A percentile compares a stretch with the other conserved stretches of the same genome.
Conservation (phyloP, 108 stramenopile species). For the Skeletonema menzelii region DNA sequence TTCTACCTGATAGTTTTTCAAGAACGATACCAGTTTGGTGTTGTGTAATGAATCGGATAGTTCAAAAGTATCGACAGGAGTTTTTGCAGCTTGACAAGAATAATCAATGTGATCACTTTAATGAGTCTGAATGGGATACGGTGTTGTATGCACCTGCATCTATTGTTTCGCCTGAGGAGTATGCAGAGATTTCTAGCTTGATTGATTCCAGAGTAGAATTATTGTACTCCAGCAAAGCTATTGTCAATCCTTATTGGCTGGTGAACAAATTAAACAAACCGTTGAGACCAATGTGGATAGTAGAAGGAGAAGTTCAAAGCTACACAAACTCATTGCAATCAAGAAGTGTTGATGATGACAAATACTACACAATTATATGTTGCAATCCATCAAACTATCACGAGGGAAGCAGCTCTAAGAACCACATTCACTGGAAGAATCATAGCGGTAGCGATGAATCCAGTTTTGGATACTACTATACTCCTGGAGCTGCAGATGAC, state of each 20-base stretch:
- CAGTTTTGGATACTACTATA: slow-evolving; percentile 45
- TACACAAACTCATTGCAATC: slow-evolving; percentile 33
- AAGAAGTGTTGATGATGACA: slow-evolving; percentile 7
- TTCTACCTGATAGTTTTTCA: slow-evolving; percentile 70
- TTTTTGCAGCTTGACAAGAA: neutral
- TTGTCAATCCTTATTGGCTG: slow-evolving; percentile 50
- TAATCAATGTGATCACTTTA: neutral
- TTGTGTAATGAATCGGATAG: slow-evolving; percentile 65
- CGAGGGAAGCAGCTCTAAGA: slow-evolving; percentile 7
- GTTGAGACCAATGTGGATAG: slow-evolving; percentile 29
- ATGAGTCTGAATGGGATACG: slow-evolving; percentile 39
- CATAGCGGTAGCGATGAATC: neutral
- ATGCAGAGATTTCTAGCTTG: slow-evolving; percentile 37
- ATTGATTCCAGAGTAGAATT: slow-evolving; percentile 59
- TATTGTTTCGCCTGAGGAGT: slow-evolving; percentile 55
- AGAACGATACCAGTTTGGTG: slow-evolving; percentile 84
- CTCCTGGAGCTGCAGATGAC: slow-evolving; percentile 79
- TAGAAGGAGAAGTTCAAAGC: slow-evolving; percentile 11
- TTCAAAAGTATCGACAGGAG: slow-evolving; percentile 41
- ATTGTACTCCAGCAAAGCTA: slow-evolving; percentile 55
- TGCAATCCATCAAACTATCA: slow-evolving; percentile 50
- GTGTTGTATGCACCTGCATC: slow-evolving; percentile 54
- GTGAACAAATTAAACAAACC: slow-evolving; percentile 21
- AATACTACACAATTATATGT: slow-evolving; percentile 51
- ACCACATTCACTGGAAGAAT: slow-evolving; percentile 32